Evolutionary conservation across 139 green algal genomes (phyloP), one percentile per base, ranked within the genome.

Genomic region (Chlamydomonas eustigma): DNA sequence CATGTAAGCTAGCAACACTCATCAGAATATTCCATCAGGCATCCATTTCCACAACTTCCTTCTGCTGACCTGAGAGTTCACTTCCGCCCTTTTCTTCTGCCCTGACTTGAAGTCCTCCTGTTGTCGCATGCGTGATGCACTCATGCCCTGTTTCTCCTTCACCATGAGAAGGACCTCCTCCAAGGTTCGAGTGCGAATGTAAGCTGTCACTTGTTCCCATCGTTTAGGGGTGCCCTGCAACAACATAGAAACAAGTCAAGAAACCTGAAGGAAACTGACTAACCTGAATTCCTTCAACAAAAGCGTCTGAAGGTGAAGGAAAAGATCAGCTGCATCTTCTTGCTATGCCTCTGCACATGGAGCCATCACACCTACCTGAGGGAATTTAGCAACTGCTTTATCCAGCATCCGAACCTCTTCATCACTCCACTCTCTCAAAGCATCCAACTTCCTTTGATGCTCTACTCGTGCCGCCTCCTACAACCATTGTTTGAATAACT

Each of bases 401-500:
- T 94, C 89, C 77, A 98, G 87, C 90, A 98, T 86, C 50, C 92
- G 86, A 38, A 98, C 80, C 82, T 98, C 92, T 65, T 97, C 91
- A 30, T 90, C 84, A 0, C n/a, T 81, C 92, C 92, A 97, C 71
- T 92, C 88, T 2, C 75, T 67, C 82, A 89, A 88, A 35, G 69
- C 50, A 22, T 78, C 79, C 65, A 69, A 30, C 35, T 74, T 80
- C 34, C 24, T 31, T 65, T 68, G 65, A 34, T 73, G 65, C 31
- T 73, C 65, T 5, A 44, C 12, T 25, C 30, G 5, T 3, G 65
- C 32, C 3, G 65, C 65, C 5, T 73, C 31, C 65, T 73, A 34
- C 44, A 58, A 58, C 44, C n/a, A n/a, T n/a, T n/a, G n/a, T n/a
- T n/a, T n/a, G n/a, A n/a, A n/a, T n/a, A n/a, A n/a, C n/a, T n/a